Evolutionary conservation across 768 basidiomycete genomes (phyloP).

Genomic region (Tricholoma hemisulphureum): DNA sequence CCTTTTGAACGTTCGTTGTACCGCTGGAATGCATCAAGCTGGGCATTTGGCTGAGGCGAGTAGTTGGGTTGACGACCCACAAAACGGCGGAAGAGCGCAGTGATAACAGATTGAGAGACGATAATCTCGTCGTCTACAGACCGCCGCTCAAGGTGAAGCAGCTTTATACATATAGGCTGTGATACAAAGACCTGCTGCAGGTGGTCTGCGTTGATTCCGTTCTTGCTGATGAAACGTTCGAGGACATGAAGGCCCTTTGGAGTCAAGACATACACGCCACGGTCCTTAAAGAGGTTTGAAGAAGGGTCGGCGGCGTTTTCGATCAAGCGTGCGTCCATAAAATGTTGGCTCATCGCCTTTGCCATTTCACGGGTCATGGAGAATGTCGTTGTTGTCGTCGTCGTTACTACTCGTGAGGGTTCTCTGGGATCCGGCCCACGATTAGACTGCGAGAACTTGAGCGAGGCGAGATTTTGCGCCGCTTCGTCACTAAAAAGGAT

Average conservation of each 20-base stretch:
- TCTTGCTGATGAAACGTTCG: slow-evolving; percentile 99
- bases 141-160: slow-evolving; percentile 93
- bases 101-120: slow-evolving; percentile 90
- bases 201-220: slow-evolving; percentile 95
- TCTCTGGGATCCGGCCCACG: slow-evolving; percentile 98
- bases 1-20: slow-evolving; percentile 82
- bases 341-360: slow-evolving; percentile 99
- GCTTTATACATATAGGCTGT: slow-evolving; percentile 96
- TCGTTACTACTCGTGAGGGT: slow-evolving; percentile 96
- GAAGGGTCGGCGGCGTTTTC: slow-evolving; percentile 93
- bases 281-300: slow-evolving; percentile 93
- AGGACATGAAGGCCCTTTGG: slow-evolving; percentile 98
- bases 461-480: slow-evolving; percentile 84
- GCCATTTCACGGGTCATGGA: slow-evolving; percentile 99
- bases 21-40: slow-evolving; percentile 61
- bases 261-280: slow-evolving; percentile 92
- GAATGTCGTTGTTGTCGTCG: slow-evolving; percentile 98
- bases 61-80: slow-evolving; percentile 87
- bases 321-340: slow-evolving; percentile 97
- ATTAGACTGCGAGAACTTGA: slow-evolving; percentile 99
- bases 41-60: slow-evolving; percentile 44
- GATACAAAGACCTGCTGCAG: slow-evolving; percentile 85
- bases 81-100: slow-evolving; percentile 94
- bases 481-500: slow-evolving; percentile 80
- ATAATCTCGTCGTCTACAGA: slow-evolving; percentile 96